Evolutionary conservation across 176 grass and related monocot genomes (phyloP).

Genomic region (Alloteropsis semialata): DNA sequence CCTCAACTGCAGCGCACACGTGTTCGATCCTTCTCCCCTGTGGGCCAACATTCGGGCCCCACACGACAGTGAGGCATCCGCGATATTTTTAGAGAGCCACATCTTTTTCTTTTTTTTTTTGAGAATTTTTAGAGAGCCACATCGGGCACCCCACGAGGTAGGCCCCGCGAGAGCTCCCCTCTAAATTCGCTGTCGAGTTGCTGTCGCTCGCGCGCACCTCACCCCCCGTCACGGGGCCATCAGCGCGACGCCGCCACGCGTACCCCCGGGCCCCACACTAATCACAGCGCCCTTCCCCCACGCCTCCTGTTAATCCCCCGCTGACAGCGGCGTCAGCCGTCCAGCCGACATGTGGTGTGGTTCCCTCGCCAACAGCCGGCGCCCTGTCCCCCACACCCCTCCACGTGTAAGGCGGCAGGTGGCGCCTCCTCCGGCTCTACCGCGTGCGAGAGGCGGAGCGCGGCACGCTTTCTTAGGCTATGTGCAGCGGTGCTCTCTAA

Average conservation of each 20-base stretch:
- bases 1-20: no score
- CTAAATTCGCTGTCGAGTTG: slow-evolving; percentile 10
- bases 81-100: slow-evolving; percentile 35
- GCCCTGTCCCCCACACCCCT: background rate
- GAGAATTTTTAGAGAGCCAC: no score
- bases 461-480: background rate
- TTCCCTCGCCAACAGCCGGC: background rate
- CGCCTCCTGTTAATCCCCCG: background rate
- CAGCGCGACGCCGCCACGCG: background rate
- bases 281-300: background rate
- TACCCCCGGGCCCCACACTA: background rate
- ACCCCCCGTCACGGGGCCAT: no score
- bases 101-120: no score
- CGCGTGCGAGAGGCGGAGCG: background rate
- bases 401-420: slow-evolving; percentile 8
- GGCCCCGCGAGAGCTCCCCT: background rate
- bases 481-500: no score
- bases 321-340: background rate
- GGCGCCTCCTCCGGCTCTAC: background rate
- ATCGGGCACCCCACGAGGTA: background rate
- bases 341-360: slow-evolving; percentile 14
- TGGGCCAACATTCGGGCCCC: background rate
- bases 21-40: background rate
- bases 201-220: background rate
- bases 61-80: background rate